Evolutionary conservation across 139 green algal genomes (phyloP).

Genomic region (Zygnema cylindricum): DNA sequence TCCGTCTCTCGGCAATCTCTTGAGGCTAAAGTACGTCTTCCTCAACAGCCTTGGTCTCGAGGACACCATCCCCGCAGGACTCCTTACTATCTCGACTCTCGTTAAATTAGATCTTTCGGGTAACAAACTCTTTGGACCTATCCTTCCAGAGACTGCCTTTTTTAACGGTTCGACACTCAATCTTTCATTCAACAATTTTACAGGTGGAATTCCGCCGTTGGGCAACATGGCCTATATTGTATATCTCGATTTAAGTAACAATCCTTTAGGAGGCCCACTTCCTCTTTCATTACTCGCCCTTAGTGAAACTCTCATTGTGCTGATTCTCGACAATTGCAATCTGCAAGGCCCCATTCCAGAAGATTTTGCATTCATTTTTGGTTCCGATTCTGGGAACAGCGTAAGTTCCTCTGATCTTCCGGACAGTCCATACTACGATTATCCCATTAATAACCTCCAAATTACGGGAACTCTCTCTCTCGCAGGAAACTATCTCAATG

Average conservation of each 20-base stretch:
- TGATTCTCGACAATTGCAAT: neutral
- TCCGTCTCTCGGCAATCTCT: neutral
- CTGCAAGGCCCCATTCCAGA: neutral
- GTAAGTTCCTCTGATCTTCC: too few species aligned
- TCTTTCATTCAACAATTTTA: constrained; percentile 29
- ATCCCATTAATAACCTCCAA: too few species aligned
- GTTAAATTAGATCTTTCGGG: neutral
- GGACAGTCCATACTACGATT: too few species aligned
- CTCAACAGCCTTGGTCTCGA: neutral
- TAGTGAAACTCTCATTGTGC: neutral
- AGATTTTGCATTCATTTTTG: neutral
- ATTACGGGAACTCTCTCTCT: constrained; percentile 18
- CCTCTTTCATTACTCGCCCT: neutral
- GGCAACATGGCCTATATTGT: neutral
- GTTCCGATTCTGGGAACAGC: too few species aligned
- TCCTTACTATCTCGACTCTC: constrained; percentile 1
- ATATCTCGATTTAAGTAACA: constrained; percentile 7
- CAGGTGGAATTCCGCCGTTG: neutral
- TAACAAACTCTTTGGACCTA: constrained; percentile 12
- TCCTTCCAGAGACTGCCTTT: neutral
- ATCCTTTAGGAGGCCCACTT: neutral
- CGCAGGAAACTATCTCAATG: constrained; percentile 8
- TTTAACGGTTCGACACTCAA: neutral
- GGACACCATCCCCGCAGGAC: neutral
- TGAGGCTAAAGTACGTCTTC: neutral